Evolutionary conservation across 225 moss, liverwort and hornwort species (phyloP), one percentile per base, ranked within the genome.

Genomic region (Antitrichia curtipendula): DNA sequence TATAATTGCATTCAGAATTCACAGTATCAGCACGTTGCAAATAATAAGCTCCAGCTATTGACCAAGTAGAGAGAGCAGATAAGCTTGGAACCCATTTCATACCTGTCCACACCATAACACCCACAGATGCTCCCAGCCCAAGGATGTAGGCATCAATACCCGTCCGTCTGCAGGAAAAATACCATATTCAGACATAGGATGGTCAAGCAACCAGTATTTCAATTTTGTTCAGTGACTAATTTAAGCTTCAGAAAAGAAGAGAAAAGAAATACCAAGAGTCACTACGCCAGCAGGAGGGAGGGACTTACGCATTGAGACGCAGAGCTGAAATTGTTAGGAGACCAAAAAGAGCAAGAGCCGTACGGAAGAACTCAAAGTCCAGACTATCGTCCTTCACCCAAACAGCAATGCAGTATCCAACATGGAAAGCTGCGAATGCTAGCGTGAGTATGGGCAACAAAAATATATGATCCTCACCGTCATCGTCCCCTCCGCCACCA

Each of bases 81-180:
- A 82, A 86, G 38, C 11, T 83, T 69, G 83, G 73, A 57, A 73
- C 49, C 41, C 63, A 58, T 84, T 60, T 63, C 81, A 60, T 92
- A 96, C 96, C 96, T 92, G 96, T 94, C 96, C 96, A 96, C 66
- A 96, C 93, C 96, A 96, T 96, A 54, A 96, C 96, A 60, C 95
- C 95, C 71, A 96, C 95, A 85, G 96, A 96, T 84, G 96, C 95
- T 92, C 96, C 95, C 84, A 96, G 94, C 62, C 96, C 96, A 86
- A 96, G 83, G 87, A 96, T 96, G 80, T 96, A 96, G 24, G 96
- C 96, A 89, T 96, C 96, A 50, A 96, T 94, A n/a, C 96, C 96
- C 60, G 96, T 96, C 61, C 96, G 92, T 71, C 96, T 96, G 95
- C 89, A 91, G 45, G 43, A 52, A 81, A 81, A 86, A 70, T 23